Percentiles rank a stretch among this genome's conserved stretches.
Evolutionary conservation across 169 alveolate genomes (phyloP).

Genomic region (Besnoitia besnoiti): DNA sequence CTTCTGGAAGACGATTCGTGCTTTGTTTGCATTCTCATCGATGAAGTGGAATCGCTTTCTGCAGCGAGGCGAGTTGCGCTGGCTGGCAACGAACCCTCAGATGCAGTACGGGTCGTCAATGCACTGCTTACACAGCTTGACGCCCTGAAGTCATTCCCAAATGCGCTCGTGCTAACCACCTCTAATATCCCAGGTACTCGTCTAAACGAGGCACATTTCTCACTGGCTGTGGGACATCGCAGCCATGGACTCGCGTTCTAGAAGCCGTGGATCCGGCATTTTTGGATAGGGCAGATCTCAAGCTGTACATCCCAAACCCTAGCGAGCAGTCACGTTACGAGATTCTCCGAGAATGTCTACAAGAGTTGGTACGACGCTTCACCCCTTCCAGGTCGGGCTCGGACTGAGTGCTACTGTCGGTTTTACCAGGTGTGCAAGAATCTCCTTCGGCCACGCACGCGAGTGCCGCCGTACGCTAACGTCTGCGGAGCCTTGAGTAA

Average conservation of each 20-base stretch:
- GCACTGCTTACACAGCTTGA: slow-evolving; percentile 83
- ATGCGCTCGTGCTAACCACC: slow-evolving; percentile 80
- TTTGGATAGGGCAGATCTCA: slow-evolving; percentile 82
- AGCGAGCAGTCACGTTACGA: slow-evolving; percentile 74
- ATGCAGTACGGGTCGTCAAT: slow-evolving; percentile 82
- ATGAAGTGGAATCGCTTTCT: slow-evolving; percentile 83
- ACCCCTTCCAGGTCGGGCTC: not conserved
- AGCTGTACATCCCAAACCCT: slow-evolving; percentile 79
- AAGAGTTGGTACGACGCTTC: slow-evolving; percentile 70
- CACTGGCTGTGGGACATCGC: not conserved
- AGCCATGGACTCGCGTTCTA: slow-evolving; percentile 25
- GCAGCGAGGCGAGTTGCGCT: slow-evolving; percentile 78
- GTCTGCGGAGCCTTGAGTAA: not conserved
- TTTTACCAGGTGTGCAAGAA: not conserved
- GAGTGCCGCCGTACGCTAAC: not conserved
- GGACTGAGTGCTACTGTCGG: not conserved
- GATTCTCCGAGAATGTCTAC: slow-evolving; percentile 77
- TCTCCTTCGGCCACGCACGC: not conserved
- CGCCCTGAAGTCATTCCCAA: slow-evolving; percentile 73
- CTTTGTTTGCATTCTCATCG: slow-evolving; percentile 77
- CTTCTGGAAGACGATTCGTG: slow-evolving; percentile 74
- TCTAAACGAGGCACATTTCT: not conserved
- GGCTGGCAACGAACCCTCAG: slow-evolving; percentile 83
- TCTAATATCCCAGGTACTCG: slow-evolving; percentile 78
- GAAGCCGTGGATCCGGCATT: slow-evolving; percentile 83